phyloP scores from a whole-genome alignment of 2,329 filamentous ascomycete genomes.

The Huntiella moniliformis region DNA sequence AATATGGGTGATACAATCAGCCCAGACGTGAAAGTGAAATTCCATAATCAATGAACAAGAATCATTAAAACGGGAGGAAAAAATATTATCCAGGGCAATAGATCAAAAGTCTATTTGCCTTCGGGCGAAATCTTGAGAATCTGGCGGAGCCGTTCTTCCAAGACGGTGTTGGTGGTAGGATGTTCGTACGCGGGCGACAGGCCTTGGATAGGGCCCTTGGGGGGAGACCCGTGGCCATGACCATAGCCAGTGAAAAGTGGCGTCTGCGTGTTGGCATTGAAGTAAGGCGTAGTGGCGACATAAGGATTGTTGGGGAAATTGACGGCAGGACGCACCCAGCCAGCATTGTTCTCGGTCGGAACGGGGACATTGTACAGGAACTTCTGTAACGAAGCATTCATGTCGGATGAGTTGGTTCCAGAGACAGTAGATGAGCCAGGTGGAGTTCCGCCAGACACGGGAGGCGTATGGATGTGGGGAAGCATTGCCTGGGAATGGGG shows the following conservation, averaged over 20 bases:
- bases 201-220: background rate
- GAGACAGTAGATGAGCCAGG: background rate
- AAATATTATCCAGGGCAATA: background rate
- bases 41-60: background rate
- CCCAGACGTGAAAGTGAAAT: no score
- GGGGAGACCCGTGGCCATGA: background rate
- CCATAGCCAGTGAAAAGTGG: background rate
- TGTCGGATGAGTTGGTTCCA: background rate
- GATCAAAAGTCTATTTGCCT: background rate
- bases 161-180: background rate
- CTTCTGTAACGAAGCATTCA: slow-evolving; percentile 15
- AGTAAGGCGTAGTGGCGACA: background rate
- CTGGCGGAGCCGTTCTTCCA: slow-evolving; percentile 9
- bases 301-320: background rate
- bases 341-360: background rate
- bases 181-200: slow-evolving; percentile 1
- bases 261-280: background rate
- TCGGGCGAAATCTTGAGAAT: slow-evolving; percentile 9
- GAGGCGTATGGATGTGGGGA: no score
- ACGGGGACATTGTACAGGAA: slow-evolving; percentile 28
- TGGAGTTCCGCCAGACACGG: background rate
- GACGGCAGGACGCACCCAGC: background rate
- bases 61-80: background rate
- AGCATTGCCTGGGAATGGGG: no score
- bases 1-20: no score